These are phyloP conservation scores for Adansonia gregorii DNA, from an alignment of 441 rosid genomes.

Conservation along the genomic window DNA sequence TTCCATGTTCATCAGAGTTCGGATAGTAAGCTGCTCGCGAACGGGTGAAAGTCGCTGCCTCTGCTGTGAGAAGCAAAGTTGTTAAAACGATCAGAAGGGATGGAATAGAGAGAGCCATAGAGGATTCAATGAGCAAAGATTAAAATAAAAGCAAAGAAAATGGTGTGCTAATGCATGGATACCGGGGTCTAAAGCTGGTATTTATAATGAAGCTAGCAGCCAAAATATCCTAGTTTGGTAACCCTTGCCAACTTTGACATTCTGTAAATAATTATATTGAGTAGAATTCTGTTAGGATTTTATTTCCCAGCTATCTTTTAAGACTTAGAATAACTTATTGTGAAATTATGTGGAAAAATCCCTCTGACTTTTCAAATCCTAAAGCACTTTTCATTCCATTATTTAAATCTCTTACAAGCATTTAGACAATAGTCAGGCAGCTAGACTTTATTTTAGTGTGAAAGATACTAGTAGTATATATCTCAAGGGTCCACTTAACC, in stretches of 20 bases:
- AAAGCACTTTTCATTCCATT: slow-evolving; percentile 11
- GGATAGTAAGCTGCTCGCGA: slow-evolving; percentile 66
- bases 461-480: neutral
- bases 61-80: slow-evolving; percentile 36
- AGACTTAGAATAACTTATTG: slow-evolving; percentile 28
- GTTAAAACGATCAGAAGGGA: slow-evolving; percentile 31
- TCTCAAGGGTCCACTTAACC: too few relatives aligned
- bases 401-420: slow-evolving; percentile 18
- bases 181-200: slow-evolving; percentile 30
- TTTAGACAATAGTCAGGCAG: slow-evolving; percentile 6
- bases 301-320: slow-evolving; percentile 24
- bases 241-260: slow-evolving; percentile 35
- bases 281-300: slow-evolving; percentile 34
- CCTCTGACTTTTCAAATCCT: slow-evolving; percentile 26
- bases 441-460: slow-evolving; percentile 17
- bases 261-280: slow-evolving; percentile 15
- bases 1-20: slow-evolving; percentile 58
- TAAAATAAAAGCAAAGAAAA: slow-evolving; percentile 27
- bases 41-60: slow-evolving; percentile 51
- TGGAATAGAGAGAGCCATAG: slow-evolving; percentile 47
- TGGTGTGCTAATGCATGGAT: slow-evolving; percentile 33
- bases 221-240: slow-evolving; percentile 28
- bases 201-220: slow-evolving; percentile 40
- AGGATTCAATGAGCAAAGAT: slow-evolving; percentile 11
- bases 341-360: slow-evolving; percentile 11